Percentiles rank a stretch among this genome's conserved stretches.
phyloP scores from a whole-genome alignment of 352 stramenopile species.

The Blastocystis sp. region DNA sequence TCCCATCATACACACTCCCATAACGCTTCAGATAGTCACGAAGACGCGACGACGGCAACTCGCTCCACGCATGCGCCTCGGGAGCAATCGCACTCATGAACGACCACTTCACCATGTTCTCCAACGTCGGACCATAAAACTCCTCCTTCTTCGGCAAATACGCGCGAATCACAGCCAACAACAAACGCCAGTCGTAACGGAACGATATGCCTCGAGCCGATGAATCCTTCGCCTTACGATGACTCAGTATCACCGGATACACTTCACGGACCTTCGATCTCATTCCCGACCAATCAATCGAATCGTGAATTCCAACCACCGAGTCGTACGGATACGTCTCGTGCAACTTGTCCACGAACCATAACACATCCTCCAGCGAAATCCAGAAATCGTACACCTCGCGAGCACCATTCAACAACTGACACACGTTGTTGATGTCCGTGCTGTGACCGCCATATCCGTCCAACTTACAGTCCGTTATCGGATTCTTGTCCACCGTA shows the following conservation, averaged over 20 bases:
- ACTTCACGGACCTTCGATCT: not conserved
- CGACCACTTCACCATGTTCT: slow-evolving; percentile 40
- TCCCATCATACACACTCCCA: not conserved
- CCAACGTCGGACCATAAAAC: slow-evolving; percentile 36
- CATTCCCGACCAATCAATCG: slow-evolving; percentile 15
- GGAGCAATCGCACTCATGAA: slow-evolving; percentile 41
- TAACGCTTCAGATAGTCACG: slow-evolving; percentile 15
- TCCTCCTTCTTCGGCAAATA: slow-evolving; percentile 47
- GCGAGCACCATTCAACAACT: not conserved
- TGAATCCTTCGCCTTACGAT: slow-evolving; percentile 1
- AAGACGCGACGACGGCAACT: not conserved
- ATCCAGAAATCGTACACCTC: slow-evolving; percentile 49
- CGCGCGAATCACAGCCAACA: slow-evolving; percentile 30
- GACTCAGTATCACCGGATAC: not conserved
- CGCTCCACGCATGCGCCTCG: slow-evolving; percentile 15
- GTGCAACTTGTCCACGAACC: slow-evolving; percentile 23
- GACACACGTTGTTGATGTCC: slow-evolving; percentile 35
- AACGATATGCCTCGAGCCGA: slow-evolving; percentile 39
- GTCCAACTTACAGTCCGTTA: slow-evolving; percentile 41
- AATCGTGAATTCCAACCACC: slow-evolving; percentile 2
- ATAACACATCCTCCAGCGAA: not conserved
- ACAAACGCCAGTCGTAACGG: slow-evolving; percentile 41
- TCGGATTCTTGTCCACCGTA: slow-evolving; percentile 36
- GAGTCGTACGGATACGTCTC: slow-evolving; percentile 20
- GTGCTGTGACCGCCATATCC: slow-evolving; percentile 52